Evolutionary conservation across 2,329 filamentous ascomycete genomes (phyloP), one percentile per base, ranked within the genome.

Genomic region (Fusarium sp.): DNA sequence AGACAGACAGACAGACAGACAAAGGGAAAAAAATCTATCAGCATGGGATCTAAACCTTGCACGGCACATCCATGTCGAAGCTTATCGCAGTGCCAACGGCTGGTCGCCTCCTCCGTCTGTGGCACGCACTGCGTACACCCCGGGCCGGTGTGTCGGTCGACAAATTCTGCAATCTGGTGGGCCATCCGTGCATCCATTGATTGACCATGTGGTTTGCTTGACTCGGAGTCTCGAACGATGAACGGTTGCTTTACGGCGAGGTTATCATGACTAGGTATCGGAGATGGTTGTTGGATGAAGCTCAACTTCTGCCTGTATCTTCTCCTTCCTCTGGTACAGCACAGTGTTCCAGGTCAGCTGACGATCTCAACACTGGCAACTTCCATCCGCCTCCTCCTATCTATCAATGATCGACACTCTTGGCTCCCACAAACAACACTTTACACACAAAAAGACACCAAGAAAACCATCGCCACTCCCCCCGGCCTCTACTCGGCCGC

Each of bases 401-500:
- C 43, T 50, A 29, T 52, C 48, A 52, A 29, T 29, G 48, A 52
- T 52, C 27, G 48, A 31, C 48, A 52, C 48, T 52, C 43, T 48
- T 48, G 43, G 43, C 43, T 48, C 48, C 24, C 48, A 31, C 27
- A 52, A 52, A 6, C 48, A 52, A 20, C 45, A 52, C 45, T 29
- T 27, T 5, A 27, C 24, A 50, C 3, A 5, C 7, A 29, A 27
- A 50, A 31, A 52, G 31, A 52, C 48, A 52, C 48, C 24, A 29
- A 52, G 9, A 52, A 52, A n/a, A 11, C 24, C 45, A 50, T 72
- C 31, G 59, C 69, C 70, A 72, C 69, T 52, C 48, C 52, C 58
- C 69, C 68, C 76, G 75, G 76, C 73, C 65, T 39, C 70, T 71
- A 60, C 75, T 68, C 74, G 69, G 76, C 68, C 22, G 52, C 66